Evolutionary conservation across 148 eudicot genomes (phyloP).

Genomic region (Chenopodium quinoa): DNA sequence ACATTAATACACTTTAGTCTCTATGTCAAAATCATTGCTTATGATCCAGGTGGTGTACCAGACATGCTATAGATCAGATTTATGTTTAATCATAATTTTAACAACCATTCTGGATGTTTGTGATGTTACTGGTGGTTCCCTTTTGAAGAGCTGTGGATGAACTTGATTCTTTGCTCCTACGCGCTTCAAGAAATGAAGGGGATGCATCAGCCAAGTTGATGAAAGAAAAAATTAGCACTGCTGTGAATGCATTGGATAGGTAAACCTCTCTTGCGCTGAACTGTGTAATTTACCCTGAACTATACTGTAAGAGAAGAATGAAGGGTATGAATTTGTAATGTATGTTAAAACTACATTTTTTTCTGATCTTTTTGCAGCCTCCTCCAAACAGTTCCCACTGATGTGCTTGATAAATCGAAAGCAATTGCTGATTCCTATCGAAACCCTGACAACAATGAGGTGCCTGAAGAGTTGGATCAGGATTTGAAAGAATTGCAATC

Average conservation of each 20-base stretch:
- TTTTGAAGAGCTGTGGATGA: conserved; percentile 75
- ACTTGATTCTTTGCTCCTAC: conserved; percentile 78
- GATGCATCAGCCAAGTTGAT: conserved; percentile 58
- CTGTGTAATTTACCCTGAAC: neutral
- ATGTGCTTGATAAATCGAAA: conserved; percentile 73
- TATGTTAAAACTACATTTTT: neutral
- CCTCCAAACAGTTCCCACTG: conserved; percentile 79
- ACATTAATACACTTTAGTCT: neutral
- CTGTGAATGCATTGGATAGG: conserved; percentile 74
- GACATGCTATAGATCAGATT: conserved; percentile 5
- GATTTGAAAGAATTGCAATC: conserved; percentile 78
- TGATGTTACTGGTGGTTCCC: conserved; percentile 12
- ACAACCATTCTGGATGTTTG: conserved; percentile 18
- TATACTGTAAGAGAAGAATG: neutral
- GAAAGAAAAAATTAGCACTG: conserved; percentile 63
- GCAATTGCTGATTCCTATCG: conserved; percentile 85
- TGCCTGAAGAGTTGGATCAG: conserved; percentile 56
- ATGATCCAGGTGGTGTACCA: neutral
- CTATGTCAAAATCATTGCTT: neutral
- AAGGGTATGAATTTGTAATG: neutral
- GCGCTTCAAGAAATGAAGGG: conserved; percentile 75
- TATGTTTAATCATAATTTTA: neutral
- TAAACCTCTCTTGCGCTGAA: conserved; percentile 3
- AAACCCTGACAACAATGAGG: conserved; percentile 42
- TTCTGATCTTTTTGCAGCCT: conserved; percentile 43